A percentile compares a stretch with the other conserved stretches of the same genome.
These are phyloP conservation scores for Dryadomyces quercus-mongolicae DNA, from an alignment of 2,329 filamentous ascomycete genomes.

Conservation along the genomic window DNA sequence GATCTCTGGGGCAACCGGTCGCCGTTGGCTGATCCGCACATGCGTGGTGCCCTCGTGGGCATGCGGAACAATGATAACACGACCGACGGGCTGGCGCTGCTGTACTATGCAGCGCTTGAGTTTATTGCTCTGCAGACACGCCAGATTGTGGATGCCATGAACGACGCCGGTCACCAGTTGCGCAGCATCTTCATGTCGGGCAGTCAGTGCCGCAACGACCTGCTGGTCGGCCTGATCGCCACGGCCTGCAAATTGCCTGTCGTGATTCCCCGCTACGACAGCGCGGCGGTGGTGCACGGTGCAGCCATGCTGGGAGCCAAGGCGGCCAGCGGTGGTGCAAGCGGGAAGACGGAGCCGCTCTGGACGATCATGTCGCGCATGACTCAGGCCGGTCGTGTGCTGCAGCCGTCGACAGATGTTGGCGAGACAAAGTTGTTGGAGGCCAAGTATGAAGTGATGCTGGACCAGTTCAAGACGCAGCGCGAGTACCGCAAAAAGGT, in stretches of 20 bases:
- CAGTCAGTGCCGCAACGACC: conserved; percentile 89
- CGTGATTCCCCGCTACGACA: conserved; percentile 83
- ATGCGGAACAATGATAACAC: conserved; percentile 62
- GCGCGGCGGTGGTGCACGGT: conserved; percentile 93
- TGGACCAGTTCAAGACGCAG: conserved; percentile 83
- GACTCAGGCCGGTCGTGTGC: conserved; percentile 82
- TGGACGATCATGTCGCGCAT: conserved; percentile 98
- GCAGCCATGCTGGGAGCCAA: conserved; percentile 97
- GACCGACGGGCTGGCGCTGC: conserved; percentile 74
- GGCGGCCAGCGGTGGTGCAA: conserved; percentile 70
- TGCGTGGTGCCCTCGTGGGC: conserved; percentile 83
- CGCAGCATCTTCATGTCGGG: conserved; percentile 97
- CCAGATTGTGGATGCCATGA: conserved; percentile 93
- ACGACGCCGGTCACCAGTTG: conserved; percentile 75
- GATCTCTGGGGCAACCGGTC: conserved; percentile 96
- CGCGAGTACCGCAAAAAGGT: conserved; percentile 69
- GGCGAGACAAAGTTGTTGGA: conserved; percentile 69
- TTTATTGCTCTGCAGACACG: conserved; percentile 96
- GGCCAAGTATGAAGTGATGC: conserved; percentile 90
- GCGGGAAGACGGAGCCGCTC: conserved; percentile 71
- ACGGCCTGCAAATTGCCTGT: conserved; percentile 88
- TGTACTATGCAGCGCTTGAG: conserved; percentile 95
- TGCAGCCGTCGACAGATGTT: conserved; percentile 59
- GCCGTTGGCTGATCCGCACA: conserved; percentile 81
- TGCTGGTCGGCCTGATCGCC: conserved; percentile 84